Evolutionary conservation across 805 yeast genomes (phyloP), one percentile per base, ranked within the genome.

Genomic region (Priceomyces castillae): DNA sequence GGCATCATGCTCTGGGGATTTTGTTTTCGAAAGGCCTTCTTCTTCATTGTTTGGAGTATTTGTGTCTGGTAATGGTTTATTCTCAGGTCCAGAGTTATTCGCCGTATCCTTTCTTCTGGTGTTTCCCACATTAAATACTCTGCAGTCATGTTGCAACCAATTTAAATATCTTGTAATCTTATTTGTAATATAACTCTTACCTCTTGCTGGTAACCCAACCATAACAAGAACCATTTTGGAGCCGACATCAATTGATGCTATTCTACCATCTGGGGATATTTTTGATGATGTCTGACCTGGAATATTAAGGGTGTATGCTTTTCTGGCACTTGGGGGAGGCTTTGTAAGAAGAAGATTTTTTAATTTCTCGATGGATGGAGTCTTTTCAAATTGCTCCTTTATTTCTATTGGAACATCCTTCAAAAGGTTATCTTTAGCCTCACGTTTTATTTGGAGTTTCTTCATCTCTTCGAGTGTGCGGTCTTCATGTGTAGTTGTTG

Each of bases 171-270:
- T 69, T 1, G 95, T 86, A 38, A 92, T 73, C 60, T 94, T 92
- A 64, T 90, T 92, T 41, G 97, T 89, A 49, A 92, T 81, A 61
- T 90, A 94, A 1, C 95, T 86, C 62, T 92, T 92, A 2, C 99
- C 99, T 42, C 97, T 73, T 0, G 97, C 97, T 0, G 98, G 98
- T 26, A 85, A 65, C 0, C 99, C 99, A 12, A 92, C 97, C 98
- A 92, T 92, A 15, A 94, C 95, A 46, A 92, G 88, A 12, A 92
- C 95, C 41, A 92, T 74, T 58, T 89, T 86, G 11, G 90, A 80
- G 1, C 89, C 92, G 3, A 86, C 82, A 57, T 89, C 97, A 51
- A 54, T 73, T 18, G 76, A 70, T 1, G 81, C 80, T 26, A 80
- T 79, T 25, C 71, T 69, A 3, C 88, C 88, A 59, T 87, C 92